These are phyloP conservation scores for Calocybe gangraenosa DNA, from an alignment of 768 basidiomycete species.

Conservation along the genomic window DNA sequence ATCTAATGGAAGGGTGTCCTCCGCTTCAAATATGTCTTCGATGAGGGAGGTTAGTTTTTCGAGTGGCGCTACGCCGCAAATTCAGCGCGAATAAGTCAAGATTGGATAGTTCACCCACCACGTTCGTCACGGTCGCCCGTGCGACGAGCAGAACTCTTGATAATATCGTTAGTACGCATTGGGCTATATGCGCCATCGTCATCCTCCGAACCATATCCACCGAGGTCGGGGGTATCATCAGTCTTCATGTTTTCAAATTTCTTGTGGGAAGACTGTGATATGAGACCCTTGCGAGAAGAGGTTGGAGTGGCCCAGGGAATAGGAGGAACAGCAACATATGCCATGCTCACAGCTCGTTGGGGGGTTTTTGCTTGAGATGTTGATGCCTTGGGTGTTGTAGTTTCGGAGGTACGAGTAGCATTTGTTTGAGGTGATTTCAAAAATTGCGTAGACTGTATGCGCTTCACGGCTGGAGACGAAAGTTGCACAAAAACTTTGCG, in stretches of 20 bases:
- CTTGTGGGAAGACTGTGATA: slow-evolving; percentile 12
- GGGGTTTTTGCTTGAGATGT: slow-evolving; percentile 29
- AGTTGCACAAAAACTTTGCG: slow-evolving; percentile 60
- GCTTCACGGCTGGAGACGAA: slow-evolving; percentile 62
- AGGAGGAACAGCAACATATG: slow-evolving; percentile 44
- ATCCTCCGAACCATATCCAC: slow-evolving; percentile 57
- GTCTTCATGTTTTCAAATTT: slow-evolving; percentile 25
- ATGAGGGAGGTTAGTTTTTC: slow-evolving; percentile 75
- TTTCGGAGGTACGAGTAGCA: slow-evolving; percentile 25
- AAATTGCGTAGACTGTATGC: slow-evolving; percentile 34
- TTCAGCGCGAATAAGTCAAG: background rate
- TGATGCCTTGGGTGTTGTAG: slow-evolving; percentile 15
- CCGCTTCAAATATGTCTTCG: slow-evolving; percentile 83
- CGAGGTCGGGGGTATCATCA: slow-evolving; percentile 39
- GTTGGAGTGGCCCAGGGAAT: slow-evolving; percentile 43
- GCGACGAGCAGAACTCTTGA: slow-evolving; percentile 50
- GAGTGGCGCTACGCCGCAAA: slow-evolving; percentile 44
- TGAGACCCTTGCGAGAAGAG: slow-evolving; percentile 28
- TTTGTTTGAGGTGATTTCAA: slow-evolving; percentile 14
- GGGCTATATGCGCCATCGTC: slow-evolving; percentile 27
- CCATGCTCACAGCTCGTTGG: slow-evolving; percentile 33
- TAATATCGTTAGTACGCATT: slow-evolving; percentile 27
- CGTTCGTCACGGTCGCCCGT: slow-evolving; percentile 77
- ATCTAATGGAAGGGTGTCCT: slow-evolving; percentile 66
- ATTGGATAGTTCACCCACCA: slow-evolving; percentile 34